Percentiles rank a stretch among this genome's conserved stretches.
phyloP scores from a whole-genome alignment of 768 basidiomycete species.

The Calocybe cyanea region DNA sequence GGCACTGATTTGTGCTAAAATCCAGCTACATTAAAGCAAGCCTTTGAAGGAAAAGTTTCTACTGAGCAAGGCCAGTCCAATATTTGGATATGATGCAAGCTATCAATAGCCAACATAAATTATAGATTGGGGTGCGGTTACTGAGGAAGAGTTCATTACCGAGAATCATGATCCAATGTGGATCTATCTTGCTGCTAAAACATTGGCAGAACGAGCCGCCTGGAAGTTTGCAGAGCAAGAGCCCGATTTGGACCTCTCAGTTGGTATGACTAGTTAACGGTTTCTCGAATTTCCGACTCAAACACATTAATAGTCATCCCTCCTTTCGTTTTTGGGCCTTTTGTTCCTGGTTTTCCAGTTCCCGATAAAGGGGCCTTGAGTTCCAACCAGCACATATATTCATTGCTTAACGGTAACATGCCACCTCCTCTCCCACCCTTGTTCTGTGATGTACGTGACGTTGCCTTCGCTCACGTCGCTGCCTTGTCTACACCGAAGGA shows the following conservation, averaged over 20 bases:
- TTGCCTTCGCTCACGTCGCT: constrained; percentile 25
- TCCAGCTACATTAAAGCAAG: constrained; percentile 13
- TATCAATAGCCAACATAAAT: too few relatives aligned
- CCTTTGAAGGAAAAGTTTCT: constrained; percentile 17
- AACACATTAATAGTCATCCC: constrained; percentile 25
- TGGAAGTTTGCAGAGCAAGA: constrained; percentile 36
- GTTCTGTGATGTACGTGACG: constrained; percentile 29
- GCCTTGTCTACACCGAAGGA: constrained; percentile 22
- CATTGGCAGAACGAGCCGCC: constrained; percentile 31
- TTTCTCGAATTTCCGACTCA: not conserved
- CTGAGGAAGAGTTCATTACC: constrained; percentile 25
- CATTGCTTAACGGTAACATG: constrained; percentile 21
- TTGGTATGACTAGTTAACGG: constrained; percentile 20
- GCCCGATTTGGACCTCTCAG: constrained; percentile 31
- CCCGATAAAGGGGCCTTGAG: constrained; percentile 18
- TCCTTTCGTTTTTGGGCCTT: constrained; percentile 30
- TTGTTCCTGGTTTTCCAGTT: constrained; percentile 19
- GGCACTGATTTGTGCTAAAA: not conserved
- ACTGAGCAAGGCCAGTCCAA: constrained; percentile 22
- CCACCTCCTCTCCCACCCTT: constrained; percentile 18
- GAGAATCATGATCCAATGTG: constrained; percentile 14
- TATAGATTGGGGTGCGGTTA: constrained; percentile 32
- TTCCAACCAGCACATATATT: constrained; percentile 24
- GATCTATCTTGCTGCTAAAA: constrained; percentile 34
- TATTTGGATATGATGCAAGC: not conserved